These are phyloP conservation scores for Syncephalis fuscata DNA, from an alignment of 371 early-diverging fungal genomes.

Conservation along the genomic window DNA sequence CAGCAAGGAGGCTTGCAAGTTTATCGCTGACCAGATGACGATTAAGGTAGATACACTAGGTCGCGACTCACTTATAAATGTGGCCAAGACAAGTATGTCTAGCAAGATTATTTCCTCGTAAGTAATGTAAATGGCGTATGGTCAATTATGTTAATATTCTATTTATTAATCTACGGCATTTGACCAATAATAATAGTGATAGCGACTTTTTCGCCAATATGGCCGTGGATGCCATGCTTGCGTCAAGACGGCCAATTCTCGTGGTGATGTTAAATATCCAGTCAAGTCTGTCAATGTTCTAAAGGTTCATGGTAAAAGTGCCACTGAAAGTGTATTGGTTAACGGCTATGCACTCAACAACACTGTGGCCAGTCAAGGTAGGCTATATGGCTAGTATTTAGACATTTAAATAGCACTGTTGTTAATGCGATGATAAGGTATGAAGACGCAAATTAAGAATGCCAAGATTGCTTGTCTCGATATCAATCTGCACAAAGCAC, in stretches of 20 bases:
- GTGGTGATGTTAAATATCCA: slow-evolving; percentile 88
- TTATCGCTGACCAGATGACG: slow-evolving; percentile 93
- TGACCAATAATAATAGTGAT: slow-evolving; percentile 32
- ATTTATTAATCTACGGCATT: neutral
- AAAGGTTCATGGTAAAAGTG: slow-evolving; percentile 97
- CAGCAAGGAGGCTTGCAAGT: slow-evolving; percentile 96
- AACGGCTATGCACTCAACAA: slow-evolving; percentile 99
- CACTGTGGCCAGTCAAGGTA: slow-evolving; percentile 83
- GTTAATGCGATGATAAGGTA: slow-evolving; percentile 27
- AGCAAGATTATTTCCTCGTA: slow-evolving; percentile 95
- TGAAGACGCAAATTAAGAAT: slow-evolving; percentile 72
- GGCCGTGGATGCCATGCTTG: slow-evolving; percentile 88
- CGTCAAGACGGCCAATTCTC: slow-evolving; percentile 71
- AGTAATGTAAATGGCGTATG: no score
- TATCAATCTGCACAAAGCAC: slow-evolving; percentile 98
- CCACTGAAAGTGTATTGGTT: slow-evolving; percentile 80
- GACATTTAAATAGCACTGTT: neutral
- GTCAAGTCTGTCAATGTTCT: slow-evolving; percentile 97
- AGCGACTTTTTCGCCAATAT: slow-evolving; percentile 93
- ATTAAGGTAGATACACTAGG: slow-evolving; percentile 86
- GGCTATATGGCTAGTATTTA: no score
- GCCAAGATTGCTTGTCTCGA: slow-evolving; percentile 99
- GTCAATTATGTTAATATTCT: neutral
- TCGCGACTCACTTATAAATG: slow-evolving; percentile 84
- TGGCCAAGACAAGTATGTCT: slow-evolving; percentile 97